phyloP scores from a whole-genome alignment of 192 early-diverging fungal genomes.

The Umbelopsis sp. region DNA sequence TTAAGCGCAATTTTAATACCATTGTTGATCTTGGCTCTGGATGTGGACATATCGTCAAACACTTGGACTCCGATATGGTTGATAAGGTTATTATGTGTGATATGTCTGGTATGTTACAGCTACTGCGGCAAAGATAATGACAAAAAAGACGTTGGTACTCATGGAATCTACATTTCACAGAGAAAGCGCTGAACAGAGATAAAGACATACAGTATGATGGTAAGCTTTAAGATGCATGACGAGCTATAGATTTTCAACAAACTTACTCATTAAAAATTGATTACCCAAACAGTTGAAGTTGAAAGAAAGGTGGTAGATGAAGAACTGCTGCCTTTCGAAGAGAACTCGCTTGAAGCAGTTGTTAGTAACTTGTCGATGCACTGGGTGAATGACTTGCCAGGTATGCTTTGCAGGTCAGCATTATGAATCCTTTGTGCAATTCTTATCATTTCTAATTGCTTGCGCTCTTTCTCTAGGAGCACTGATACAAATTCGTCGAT shows the following conservation, averaged over 20 bases:
- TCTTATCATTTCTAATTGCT: not conserved
- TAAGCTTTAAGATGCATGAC: not conserved
- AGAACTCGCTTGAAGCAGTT: constrained; percentile 86
- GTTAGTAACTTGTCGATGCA: constrained; percentile 86
- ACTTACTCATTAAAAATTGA: not conserved
- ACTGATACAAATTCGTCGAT: constrained; percentile 80
- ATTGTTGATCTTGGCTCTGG: constrained; percentile 91
- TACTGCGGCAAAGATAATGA: not conserved
- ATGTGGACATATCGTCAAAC: constrained; percentile 85
- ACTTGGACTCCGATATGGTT: constrained; percentile 79
- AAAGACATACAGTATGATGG: constrained; percentile 42
- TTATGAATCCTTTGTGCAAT: not conserved
- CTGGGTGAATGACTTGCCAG: constrained; percentile 97
- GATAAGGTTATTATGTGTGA: constrained; percentile 89
- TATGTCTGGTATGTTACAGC: constrained; percentile 57
- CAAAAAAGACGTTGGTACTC: not conserved
- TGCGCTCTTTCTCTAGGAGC: constrained; percentile 41
- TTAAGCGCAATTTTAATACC: constrained; percentile 83
- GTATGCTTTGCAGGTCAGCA: constrained; percentile 25
- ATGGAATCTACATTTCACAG: constrained; percentile 23
- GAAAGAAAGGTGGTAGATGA: constrained; percentile 85
- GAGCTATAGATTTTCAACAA: not conserved
- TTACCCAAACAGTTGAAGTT: constrained; percentile 56
- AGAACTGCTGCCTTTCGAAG: constrained; percentile 79
- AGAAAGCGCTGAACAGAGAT: constrained; percentile 58